These are phyloP conservation scores for Wickerhamomyces xylosicus DNA, from an alignment of 805 yeast genomes.

Conservation along the genomic window DNA sequence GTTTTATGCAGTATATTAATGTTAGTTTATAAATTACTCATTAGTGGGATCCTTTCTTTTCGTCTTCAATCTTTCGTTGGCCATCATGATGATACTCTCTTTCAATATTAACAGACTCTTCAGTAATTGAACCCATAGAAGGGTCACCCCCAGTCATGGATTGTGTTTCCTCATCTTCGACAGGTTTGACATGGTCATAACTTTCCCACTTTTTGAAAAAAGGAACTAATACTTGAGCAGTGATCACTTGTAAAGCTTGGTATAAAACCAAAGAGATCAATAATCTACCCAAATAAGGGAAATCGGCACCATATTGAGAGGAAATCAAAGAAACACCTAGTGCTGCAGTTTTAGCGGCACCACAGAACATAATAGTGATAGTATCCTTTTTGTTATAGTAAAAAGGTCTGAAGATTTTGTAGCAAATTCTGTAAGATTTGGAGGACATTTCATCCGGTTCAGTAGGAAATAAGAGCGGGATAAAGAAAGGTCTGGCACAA, in stretches of 20 bases:
- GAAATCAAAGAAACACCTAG: slow-evolving; percentile 78
- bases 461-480: slow-evolving; percentile 31
- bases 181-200: slow-evolving; percentile 12
- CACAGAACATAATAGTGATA: slow-evolving; percentile 74
- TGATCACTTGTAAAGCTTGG: slow-evolving; percentile 79
- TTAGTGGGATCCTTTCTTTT: no score
- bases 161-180: slow-evolving; percentile 12
- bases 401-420: slow-evolving; percentile 42
- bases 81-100: no score
- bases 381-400: slow-evolving; percentile 65
- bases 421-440: slow-evolving; percentile 30
- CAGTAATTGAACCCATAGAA: neutral
- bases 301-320: slow-evolving; percentile 63
- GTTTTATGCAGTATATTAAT: no score
- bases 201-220: slow-evolving; percentile 59
- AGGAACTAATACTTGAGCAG: slow-evolving; percentile 64
- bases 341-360: slow-evolving; percentile 92
- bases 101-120: neutral
- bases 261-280: slow-evolving; percentile 78
- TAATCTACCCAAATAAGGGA: slow-evolving; percentile 54
- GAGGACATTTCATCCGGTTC: slow-evolving; percentile 40
- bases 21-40: no score
- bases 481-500: slow-evolving; percentile 49
- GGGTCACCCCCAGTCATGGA: neutral
- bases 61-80: no score